Evolutionary conservation across 805 yeast species (phyloP).

Genomic region (Maudiozyma barnettii): DNA sequence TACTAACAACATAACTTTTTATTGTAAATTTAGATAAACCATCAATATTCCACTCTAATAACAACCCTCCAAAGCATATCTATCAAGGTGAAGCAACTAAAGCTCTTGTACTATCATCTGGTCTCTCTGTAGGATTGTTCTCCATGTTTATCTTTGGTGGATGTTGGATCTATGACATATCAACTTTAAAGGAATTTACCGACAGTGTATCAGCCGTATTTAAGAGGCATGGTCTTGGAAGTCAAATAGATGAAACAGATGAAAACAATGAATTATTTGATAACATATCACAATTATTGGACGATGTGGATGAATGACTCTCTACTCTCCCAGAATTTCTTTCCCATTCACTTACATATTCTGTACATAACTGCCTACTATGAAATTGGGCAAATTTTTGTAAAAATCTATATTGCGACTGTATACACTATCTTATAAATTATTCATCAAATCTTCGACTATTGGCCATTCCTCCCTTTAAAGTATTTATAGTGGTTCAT

Average conservation of each 20-base stretch:
- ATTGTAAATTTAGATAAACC: conserved; percentile 43
- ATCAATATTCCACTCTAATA: conserved; percentile 71
- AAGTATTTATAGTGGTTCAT: no score
- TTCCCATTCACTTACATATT: background rate
- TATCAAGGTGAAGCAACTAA: conserved; percentile 75
- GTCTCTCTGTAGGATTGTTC: conserved; percentile 61
- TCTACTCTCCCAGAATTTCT: no score
- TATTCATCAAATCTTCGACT: no score
- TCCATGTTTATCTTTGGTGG: conserved; percentile 66
- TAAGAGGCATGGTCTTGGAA: background rate
- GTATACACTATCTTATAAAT: background rate
- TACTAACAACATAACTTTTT: conserved; percentile 2
- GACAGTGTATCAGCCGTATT: conserved; percentile 1
- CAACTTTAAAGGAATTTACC: conserved; percentile 52
- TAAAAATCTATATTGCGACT: background rate
- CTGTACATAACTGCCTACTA: background rate
- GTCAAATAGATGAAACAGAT: background rate
- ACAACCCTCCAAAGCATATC: conserved; percentile 46
- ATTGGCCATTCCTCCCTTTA: no score
- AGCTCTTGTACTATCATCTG: conserved; percentile 75
- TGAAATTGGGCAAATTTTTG: no score
- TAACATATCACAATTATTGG: background rate
- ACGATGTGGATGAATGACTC: background rate
- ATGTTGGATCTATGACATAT: conserved; percentile 73
- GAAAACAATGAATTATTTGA: background rate